phyloP scores from a whole-genome alignment of 345 rosid genomes.

The Sapria himalayana region DNA sequence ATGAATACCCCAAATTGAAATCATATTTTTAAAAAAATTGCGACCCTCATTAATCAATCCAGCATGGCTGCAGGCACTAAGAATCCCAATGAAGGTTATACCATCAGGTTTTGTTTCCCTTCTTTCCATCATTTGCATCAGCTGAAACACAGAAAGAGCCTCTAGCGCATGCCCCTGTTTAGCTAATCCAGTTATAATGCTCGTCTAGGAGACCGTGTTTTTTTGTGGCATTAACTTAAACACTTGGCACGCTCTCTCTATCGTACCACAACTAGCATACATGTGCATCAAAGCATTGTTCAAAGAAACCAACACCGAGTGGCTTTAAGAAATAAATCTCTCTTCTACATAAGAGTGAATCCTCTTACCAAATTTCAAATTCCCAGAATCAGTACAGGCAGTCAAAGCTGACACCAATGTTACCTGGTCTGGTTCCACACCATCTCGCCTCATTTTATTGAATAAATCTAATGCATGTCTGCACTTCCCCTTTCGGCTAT shows the following conservation, averaged over 20 bases:
- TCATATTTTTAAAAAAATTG: constrained; percentile 38
- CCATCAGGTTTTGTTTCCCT: constrained; percentile 18
- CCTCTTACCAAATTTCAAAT: constrained; percentile 19
- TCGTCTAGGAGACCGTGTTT: constrained; percentile 22
- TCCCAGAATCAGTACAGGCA: constrained; percentile 35
- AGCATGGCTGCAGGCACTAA: constrained; percentile 39
- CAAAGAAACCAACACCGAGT: constrained; percentile 12
- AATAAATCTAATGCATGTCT: constrained; percentile 43
- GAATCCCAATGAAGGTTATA: constrained; percentile 19
- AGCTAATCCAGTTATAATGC: constrained; percentile 18
- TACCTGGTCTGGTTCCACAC: constrained; percentile 30
- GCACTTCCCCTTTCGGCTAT: constrained; percentile 33
- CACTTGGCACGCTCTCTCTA: constrained; percentile 17
- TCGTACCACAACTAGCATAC: constrained; percentile 29
- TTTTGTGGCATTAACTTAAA: constrained; percentile 15
- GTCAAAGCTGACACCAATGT: constrained; percentile 38
- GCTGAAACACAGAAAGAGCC: constrained; percentile 19
- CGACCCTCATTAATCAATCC: constrained; percentile 43
- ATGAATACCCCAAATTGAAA: constrained; percentile 19
- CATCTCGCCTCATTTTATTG: constrained; percentile 26
- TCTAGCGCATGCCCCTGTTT: constrained; percentile 19
- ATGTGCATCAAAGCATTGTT: constrained; percentile 23
- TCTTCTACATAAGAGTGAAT: constrained; percentile 15
- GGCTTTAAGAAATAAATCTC: constrained; percentile 3
- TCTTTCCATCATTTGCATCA: constrained; percentile 18